These are phyloP conservation scores for Amylocarpus encephaloides DNA, from an alignment of 2,329 filamentous ascomycete species.

Conservation along the genomic window DNA sequence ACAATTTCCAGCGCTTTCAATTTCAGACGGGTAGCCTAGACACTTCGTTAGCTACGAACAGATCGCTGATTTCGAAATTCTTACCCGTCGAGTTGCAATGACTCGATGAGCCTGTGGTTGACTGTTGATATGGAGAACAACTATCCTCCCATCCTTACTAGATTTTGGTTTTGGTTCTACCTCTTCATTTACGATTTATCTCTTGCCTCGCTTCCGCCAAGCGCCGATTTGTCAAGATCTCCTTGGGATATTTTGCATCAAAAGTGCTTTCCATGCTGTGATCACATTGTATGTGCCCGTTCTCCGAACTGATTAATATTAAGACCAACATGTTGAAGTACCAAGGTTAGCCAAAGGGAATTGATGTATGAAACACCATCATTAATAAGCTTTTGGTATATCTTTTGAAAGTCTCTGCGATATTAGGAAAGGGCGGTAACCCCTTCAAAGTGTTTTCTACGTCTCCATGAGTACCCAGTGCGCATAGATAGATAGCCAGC, in stretches of 20 bases:
- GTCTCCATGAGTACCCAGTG: constrained; percentile 61
- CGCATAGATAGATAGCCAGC: constrained; percentile 60
- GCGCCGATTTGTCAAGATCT: constrained; percentile 42
- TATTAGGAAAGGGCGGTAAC: constrained; percentile 60
- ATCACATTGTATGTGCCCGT: constrained; percentile 54
- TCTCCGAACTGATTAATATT: constrained; percentile 38
- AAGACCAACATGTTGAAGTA: neutral
- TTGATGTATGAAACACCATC: constrained; percentile 59
- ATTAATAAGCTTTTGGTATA: constrained; percentile 58
- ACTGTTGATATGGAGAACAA: constrained; percentile 55
- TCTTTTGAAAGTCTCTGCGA: constrained; percentile 52
- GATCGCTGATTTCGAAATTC: neutral
- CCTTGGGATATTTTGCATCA: constrained; percentile 42
- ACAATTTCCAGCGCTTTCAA: constrained; percentile 56
- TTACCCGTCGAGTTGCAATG: constrained; percentile 57
- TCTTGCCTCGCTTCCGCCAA: constrained; percentile 50
- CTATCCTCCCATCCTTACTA: constrained; percentile 54
- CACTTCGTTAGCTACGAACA: neutral
- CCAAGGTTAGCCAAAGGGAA: constrained; percentile 36
- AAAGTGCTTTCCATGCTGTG: constrained; percentile 55
- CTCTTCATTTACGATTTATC: constrained; percentile 54
- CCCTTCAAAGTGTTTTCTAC: constrained; percentile 60
- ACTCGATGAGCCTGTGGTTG: constrained; percentile 59
- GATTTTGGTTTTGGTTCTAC: constrained; percentile 59
- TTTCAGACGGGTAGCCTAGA: constrained; percentile 46